Conservation (phyloP, 371 early-diverging fungal genomes). For the Syncephalis fuscata region DNA sequence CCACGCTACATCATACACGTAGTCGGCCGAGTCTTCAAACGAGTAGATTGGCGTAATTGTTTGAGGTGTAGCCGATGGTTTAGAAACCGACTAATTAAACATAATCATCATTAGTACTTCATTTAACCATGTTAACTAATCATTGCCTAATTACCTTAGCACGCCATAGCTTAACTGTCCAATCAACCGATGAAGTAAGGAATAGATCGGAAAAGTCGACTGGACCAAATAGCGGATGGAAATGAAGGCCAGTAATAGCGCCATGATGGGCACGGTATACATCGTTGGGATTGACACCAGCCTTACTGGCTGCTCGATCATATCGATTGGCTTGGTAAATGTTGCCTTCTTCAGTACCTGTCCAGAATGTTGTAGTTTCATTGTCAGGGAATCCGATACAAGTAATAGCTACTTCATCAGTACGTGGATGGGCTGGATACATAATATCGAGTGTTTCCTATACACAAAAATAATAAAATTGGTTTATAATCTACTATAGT, state of each 20-base stretch:
- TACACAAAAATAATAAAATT: background rate
- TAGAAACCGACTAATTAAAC: constrained; percentile 33
- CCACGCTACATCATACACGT: constrained; percentile 93
- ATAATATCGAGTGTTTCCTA: constrained; percentile 66
- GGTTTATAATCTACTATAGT: background rate
- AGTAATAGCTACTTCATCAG: constrained; percentile 87
- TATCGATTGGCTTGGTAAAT: constrained; percentile 85
- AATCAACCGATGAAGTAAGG: constrained; percentile 81
- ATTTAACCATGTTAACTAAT: background rate
- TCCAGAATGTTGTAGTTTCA: constrained; percentile 84
- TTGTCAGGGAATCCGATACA: constrained; percentile 76
- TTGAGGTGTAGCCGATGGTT: constrained; percentile 32
- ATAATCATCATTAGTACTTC: background rate
- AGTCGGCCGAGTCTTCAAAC: constrained; percentile 85
- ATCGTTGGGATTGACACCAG: constrained; percentile 77
- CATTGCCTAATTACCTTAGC: constrained; percentile 32
- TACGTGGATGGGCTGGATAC: constrained; percentile 56
- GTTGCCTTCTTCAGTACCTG: constrained; percentile 92
- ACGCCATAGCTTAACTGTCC: constrained; percentile 92
- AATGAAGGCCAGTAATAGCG: constrained; percentile 75
- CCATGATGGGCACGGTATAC: constrained; percentile 78
- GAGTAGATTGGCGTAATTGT: constrained; percentile 54
- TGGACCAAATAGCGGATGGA: constrained; percentile 73
- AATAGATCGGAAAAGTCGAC: constrained; percentile 80
- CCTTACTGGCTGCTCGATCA: constrained; percentile 86